phyloP scores from a whole-genome alignment of 2,329 filamentous ascomycete species.

The Fusarium tuaranense region DNA sequence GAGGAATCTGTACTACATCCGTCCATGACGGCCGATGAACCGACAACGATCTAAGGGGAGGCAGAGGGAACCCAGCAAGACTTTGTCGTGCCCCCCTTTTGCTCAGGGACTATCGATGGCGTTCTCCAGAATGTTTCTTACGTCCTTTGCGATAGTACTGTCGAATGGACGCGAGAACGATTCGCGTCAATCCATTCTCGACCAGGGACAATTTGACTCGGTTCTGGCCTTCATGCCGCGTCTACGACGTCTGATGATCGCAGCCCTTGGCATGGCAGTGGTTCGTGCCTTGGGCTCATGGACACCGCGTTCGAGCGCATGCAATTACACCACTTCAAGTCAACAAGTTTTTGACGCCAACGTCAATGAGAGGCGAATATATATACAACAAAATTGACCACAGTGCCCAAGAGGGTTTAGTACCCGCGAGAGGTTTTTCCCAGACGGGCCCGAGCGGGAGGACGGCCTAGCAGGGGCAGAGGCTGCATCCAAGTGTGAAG shows the following conservation, averaged over 20 bases:
- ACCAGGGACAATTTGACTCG: too few species aligned
- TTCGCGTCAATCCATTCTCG: too few species aligned
- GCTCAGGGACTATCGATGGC: too few species aligned
- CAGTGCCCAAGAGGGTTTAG: background rate
- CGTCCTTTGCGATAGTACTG: too few species aligned
- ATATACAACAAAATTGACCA: background rate
- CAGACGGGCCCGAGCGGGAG: too few species aligned
- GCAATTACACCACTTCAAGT: background rate
- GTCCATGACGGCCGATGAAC: background rate
- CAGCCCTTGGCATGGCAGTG: too few species aligned
- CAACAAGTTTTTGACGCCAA: background rate
- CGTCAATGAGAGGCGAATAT: background rate
- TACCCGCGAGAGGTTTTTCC: too few species aligned
- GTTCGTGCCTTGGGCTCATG: background rate
- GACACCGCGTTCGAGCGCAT: background rate
- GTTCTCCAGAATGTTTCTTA: too few species aligned
- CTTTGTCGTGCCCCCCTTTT: too few species aligned
- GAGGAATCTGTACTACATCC: background rate
- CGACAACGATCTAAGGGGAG: background rate
- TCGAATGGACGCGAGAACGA: too few species aligned
- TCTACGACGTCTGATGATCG: too few species aligned
- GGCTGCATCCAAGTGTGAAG: background rate
- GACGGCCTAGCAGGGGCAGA: background rate
- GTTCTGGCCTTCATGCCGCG: too few species aligned
- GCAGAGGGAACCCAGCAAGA: background rate